A percentile compares a stretch with the other conserved stretches of the same genome.
Evolutionary conservation across 1,284 basidiomycete species (phyloP).

Genomic region (Fistulinella staudtii): DNA sequence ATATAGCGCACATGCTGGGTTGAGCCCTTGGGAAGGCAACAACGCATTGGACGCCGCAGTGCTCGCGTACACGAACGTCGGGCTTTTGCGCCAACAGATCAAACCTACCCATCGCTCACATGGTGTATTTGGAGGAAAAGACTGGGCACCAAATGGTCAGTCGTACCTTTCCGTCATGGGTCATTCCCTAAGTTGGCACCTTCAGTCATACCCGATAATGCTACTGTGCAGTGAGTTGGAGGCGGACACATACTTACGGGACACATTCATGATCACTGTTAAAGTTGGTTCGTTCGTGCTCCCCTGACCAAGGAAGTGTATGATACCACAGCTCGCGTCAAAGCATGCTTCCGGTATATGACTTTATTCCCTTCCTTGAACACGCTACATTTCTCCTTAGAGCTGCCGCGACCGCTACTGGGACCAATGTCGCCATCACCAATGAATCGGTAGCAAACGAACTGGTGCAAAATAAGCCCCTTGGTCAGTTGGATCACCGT

Average conservation of each 20-base stretch:
- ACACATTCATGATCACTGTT: neutral
- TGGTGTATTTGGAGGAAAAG: constrained; percentile 58
- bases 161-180: neutral
- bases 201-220: constrained; percentile 75
- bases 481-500: constrained; percentile 39
- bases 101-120: constrained; percentile 59
- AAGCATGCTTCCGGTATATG: constrained; percentile 69
- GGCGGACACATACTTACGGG: no score
- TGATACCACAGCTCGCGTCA: constrained; percentile 53
- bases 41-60: constrained; percentile 79
- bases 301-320: constrained; percentile 59
- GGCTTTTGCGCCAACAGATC: constrained; percentile 72
- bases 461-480: constrained; percentile 57
- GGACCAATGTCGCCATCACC: constrained; percentile 55
- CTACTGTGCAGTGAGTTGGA: constrained; percentile 51
- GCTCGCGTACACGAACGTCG: constrained; percentile 67
- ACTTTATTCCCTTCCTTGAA: neutral
- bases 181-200: neutral
- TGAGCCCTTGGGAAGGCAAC: constrained; percentile 70
- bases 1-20: constrained; percentile 60
- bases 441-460: constrained; percentile 46
- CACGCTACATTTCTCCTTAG: constrained; percentile 9
- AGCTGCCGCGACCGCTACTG: constrained; percentile 50
- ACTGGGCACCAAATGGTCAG: constrained; percentile 62
- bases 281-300: constrained; percentile 64